A percentile compares a stretch with the other conserved stretches of the same genome.
Evolutionary conservation across 2,329 filamentous ascomycete species (phyloP).

Genomic region (Fonsecaea nubica): DNA sequence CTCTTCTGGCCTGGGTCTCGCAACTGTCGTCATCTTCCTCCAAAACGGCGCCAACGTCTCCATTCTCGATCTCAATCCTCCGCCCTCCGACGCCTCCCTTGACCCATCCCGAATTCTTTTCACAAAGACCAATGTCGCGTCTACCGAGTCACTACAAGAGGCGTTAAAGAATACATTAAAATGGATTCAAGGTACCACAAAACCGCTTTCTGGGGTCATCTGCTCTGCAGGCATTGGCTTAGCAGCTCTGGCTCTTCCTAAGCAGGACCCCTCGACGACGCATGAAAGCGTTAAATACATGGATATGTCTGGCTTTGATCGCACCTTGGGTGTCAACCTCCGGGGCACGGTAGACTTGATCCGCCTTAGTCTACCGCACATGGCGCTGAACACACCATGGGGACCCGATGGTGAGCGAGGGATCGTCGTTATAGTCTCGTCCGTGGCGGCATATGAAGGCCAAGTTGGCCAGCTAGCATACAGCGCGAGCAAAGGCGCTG

Average conservation of each 20-base stretch:
- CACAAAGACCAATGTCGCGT: constrained; percentile 41
- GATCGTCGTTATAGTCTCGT: constrained; percentile 39
- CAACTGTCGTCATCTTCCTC: constrained; percentile 37
- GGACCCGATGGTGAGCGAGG: constrained; percentile 40
- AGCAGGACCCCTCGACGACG: constrained; percentile 31
- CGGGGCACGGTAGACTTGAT: constrained; percentile 41
- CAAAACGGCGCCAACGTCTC: constrained; percentile 40
- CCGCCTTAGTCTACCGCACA: constrained; percentile 39
- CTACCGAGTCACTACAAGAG: constrained; percentile 36
- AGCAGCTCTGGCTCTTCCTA: constrained; percentile 36
- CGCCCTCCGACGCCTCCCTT: constrained; percentile 28
- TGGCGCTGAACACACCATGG: constrained; percentile 35
- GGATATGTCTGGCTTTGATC: constrained; percentile 65
- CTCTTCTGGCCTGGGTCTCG: constrained; percentile 39
- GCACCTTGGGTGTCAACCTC: constrained; percentile 56
- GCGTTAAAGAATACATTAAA: constrained; percentile 36
- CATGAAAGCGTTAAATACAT: constrained; percentile 43
- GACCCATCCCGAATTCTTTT: constrained; percentile 40
- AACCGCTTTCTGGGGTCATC: constrained; percentile 38
- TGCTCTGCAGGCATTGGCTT: constrained; percentile 39
- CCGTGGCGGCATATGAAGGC: constrained; percentile 40
- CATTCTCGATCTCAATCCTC: constrained; percentile 41
- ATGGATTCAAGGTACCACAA: constrained; percentile 36
- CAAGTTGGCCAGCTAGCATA: constrained; percentile 41
- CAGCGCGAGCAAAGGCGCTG: constrained; percentile 42